Evolutionary conservation across 345 rosid genomes (phyloP), one percentile per base, ranked within the genome.

Genomic region (Salix udensis): DNA sequence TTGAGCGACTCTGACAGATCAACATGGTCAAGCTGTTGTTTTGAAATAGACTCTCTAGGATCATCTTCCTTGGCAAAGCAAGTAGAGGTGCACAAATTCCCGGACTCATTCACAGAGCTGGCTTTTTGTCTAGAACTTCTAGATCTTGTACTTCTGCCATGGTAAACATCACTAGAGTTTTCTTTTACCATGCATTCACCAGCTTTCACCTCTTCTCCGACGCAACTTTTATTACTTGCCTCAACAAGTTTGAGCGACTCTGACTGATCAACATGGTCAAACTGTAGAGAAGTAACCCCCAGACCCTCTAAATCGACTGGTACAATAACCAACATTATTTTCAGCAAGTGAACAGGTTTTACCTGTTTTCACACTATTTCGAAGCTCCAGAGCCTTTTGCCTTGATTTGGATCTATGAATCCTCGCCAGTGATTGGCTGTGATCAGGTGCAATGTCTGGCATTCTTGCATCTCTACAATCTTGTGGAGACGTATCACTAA

Each of bases 371-470:
- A 84, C 87, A 84, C 96, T 89, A 77, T 82, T 87, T 9, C 92
- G 96, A 82, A 81, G 78, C 84, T 87, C 86, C 62, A 93, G 71
- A 84, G 84, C 91, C 83, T 68, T 83, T 78, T 93, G 95, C 84
- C 97, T 92, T 55, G 94, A 86, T 81, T 79, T 91, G 21, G 97
- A 91, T 79, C 95, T 93, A 78, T 88, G 90, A 82, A 90, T 78
- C 75, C 82, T 93, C 40, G 85, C 88, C 79, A 89, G 78, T 52
- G 97, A 87, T 71, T 78, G 78, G 71, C 78, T 77, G 50, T 82
- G 83, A 67, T 85, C 86, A 55, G 79, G 78, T 74, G 70, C 60
- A 77, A 70, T 53, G 72, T 73, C 84, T 39, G 85, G 79, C 42
- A 75, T 77, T 67, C 61, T 70, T 72, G 79, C 81, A 34, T 82